A percentile compares a stretch with the other conserved stretches of the same genome.
Conservation (phyloP, 495 filamentous ascomycete species). For the Podospora tetraspora region DNA sequence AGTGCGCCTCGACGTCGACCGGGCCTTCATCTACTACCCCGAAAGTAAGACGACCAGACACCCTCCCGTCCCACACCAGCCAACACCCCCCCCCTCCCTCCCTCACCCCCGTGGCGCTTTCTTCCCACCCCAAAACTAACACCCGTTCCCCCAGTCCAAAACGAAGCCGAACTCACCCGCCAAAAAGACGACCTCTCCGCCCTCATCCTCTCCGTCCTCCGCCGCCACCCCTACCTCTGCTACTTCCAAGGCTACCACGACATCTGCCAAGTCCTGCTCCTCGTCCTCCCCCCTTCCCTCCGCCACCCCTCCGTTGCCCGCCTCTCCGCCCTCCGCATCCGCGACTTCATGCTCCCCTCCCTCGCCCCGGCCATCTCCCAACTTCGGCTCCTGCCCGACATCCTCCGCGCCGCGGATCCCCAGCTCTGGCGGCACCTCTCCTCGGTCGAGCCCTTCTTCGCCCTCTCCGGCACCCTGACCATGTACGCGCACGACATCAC, state of each 20-base stretch:
- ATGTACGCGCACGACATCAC: constrained; percentile 95
- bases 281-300: constrained; percentile 61
- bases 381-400: constrained; percentile 74
- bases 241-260: constrained; percentile 99
- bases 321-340: constrained; percentile 81
- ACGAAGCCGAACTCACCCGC: constrained; percentile 53
- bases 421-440: constrained; percentile 66
- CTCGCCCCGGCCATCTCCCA: constrained; percentile 77
- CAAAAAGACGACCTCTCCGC: constrained; percentile 68
- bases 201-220: constrained; percentile 70
- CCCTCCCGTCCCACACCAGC: neutral
- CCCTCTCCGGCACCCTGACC: constrained; percentile 81
- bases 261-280: constrained; percentile 91
- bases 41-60: constrained; percentile 47
- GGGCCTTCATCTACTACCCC: constrained; percentile 97
- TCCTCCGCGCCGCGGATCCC: constrained; percentile 64
- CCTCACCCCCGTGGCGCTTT: neutral
- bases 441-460: constrained; percentile 81
- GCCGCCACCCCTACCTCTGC: constrained; percentile 76
- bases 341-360: constrained; percentile 95
- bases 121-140: constrained; percentile 8
- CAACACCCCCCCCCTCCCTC: neutral
- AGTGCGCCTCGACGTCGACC: constrained; percentile 83
- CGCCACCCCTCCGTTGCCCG: constrained; percentile 57
- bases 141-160: constrained; percentile 30